phyloP scores from a whole-genome alignment of 2,329 filamentous ascomycete genomes.

The Ramularia collo-cygni region DNA sequence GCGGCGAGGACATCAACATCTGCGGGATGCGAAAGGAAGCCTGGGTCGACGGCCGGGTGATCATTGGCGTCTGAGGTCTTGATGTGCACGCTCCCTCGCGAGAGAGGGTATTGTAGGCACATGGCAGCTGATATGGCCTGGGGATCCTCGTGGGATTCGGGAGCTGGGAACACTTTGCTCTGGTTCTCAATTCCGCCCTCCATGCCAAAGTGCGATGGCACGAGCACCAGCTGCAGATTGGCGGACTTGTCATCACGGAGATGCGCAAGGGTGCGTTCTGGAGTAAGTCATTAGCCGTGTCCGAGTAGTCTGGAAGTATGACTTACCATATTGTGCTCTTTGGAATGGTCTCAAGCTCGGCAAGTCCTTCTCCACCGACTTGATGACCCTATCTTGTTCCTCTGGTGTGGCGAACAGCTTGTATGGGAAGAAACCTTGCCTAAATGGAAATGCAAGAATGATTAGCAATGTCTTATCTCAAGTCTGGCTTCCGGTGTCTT shows the following conservation, averaged over 20 bases:
- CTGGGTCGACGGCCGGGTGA: constrained; percentile 22
- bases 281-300: too few relatives aligned
- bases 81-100: constrained; percentile 29
- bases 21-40: constrained; percentile 37
- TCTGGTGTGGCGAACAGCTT: constrained; percentile 26
- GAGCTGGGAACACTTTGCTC: constrained; percentile 22
- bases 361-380: constrained; percentile 25
- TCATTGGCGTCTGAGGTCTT: constrained; percentile 19
- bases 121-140: constrained; percentile 23
- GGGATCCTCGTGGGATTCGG: constrained; percentile 15
- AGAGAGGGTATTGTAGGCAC: constrained; percentile 27
- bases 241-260: constrained; percentile 32
- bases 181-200: constrained; percentile 26
- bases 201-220: constrained; percentile 28
- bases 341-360: constrained; percentile 28
- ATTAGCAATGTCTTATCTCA: too few relatives aligned
- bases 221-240: constrained; percentile 32
- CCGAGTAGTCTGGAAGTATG: too few relatives aligned
- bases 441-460: too few relatives aligned
- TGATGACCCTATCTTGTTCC: constrained; percentile 28
- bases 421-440: constrained; percentile 30
- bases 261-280: constrained; percentile 29
- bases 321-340: constrained; percentile 30
- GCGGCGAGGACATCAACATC: constrained; percentile 37
- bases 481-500: too few relatives aligned